These are phyloP conservation scores for Jimgerdemannia flammicorona DNA, from an alignment of 192 early-diverging fungal species.

Conservation along the genomic window DNA sequence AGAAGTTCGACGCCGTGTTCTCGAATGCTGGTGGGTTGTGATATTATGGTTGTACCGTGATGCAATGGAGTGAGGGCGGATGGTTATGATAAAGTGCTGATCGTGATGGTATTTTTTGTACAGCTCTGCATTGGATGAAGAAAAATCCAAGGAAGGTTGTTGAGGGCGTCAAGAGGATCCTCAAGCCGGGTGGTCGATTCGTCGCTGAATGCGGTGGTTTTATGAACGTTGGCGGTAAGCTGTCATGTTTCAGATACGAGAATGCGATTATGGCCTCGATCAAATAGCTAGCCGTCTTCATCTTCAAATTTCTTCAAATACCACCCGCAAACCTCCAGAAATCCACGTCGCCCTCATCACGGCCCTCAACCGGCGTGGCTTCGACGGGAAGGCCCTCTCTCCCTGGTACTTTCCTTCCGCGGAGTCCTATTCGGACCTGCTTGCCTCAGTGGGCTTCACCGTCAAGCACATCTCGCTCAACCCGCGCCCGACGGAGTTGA, in stretches of 20 bases:
- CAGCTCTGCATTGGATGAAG: conserved; percentile 74
- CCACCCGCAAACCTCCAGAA: conserved; percentile 8
- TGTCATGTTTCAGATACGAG: no score
- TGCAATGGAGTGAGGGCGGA: no score
- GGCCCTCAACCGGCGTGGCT: conserved; percentile 41
- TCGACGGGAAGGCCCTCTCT: conserved; percentile 27
- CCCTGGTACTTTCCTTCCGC: conserved; percentile 47
- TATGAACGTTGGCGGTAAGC: conserved; percentile 31
- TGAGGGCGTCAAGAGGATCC: conserved; percentile 43
- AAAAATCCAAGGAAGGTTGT: conserved; percentile 52
- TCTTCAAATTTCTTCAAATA: background rate
- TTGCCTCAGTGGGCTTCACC: conserved; percentile 48
- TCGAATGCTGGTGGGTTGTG: conserved; percentile 52
- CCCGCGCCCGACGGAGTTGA: conserved; percentile 51
- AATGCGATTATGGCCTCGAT: no score
- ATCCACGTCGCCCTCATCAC: conserved; percentile 29
- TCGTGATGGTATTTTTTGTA: conserved; percentile 1
- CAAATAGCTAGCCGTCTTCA: conserved; percentile 16
- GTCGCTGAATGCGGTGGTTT: conserved; percentile 57
- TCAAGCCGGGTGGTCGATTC: conserved; percentile 55
- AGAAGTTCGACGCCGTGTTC: conserved; percentile 64
- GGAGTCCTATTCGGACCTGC: conserved; percentile 41
- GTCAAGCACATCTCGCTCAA: conserved; percentile 39
- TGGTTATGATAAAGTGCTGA: background rate
- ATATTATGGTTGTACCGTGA: no score